A percentile compares a stretch with the other conserved stretches of the same genome.
Evolutionary conservation across 2,329 filamentous ascomycete genomes (phyloP).

Genomic region (Colletotrichum coccodes): DNA sequence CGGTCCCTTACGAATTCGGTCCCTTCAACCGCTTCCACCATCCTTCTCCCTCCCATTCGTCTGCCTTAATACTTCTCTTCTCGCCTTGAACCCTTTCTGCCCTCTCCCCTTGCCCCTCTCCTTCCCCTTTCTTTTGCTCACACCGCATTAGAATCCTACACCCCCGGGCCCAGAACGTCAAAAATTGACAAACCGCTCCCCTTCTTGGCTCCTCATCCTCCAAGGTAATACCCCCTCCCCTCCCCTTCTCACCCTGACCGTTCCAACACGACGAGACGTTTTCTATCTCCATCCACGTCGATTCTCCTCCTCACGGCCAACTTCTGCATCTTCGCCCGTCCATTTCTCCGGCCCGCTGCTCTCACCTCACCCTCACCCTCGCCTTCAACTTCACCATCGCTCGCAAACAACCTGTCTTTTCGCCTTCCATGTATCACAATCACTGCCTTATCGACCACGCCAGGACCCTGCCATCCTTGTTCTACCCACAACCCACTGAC

Average conservation of each 20-base stretch:
- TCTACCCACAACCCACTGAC: background rate
- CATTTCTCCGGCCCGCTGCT: background rate
- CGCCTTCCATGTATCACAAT: constrained; percentile 10
- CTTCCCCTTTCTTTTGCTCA: background rate
- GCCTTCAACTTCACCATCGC: background rate
- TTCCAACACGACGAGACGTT: background rate
- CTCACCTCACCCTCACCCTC: background rate
- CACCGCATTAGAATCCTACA: background rate
- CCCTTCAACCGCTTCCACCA: background rate
- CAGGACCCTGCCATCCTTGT: background rate
- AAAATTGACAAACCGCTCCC: constrained; percentile 14
- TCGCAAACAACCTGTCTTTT: background rate
- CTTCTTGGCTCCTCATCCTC: background rate
- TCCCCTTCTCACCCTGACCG: background rate
- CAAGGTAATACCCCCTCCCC: background rate
- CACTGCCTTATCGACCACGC: background rate
- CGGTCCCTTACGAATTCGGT: constrained; percentile 11
- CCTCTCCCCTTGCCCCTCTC: background rate
- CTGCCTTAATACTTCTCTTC: background rate
- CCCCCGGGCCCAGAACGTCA: background rate
- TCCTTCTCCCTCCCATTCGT: background rate
- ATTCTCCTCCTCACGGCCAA: background rate
- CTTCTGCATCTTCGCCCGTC: background rate
- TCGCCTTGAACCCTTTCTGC: background rate
- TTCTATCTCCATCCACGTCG: constrained; percentile 20